These are phyloP conservation scores for Suillus plorans DNA, from an alignment of 768 basidiomycete genomes.

Conservation along the genomic window DNA sequence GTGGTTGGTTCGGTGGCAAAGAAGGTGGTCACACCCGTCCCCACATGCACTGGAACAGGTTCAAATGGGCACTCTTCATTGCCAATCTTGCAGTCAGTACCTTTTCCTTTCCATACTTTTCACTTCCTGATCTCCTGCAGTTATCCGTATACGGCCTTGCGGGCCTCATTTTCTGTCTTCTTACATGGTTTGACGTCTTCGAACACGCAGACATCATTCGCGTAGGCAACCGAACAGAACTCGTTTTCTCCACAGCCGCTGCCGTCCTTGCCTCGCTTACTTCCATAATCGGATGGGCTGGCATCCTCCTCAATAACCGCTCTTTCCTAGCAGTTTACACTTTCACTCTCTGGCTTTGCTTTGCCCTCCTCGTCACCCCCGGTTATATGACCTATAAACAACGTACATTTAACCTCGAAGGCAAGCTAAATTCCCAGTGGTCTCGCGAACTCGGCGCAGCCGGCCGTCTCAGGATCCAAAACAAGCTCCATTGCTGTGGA, in stretches of 20 bases:
- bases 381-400: conserved; percentile 80
- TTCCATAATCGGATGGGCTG: conserved; percentile 73
- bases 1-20: conserved; percentile 41
- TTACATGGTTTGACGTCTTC: conserved; percentile 80
- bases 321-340: conserved; percentile 76
- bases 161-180: conserved; percentile 62
- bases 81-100: conserved; percentile 24
- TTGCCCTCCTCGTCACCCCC: conserved; percentile 68
- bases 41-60: conserved; percentile 71
- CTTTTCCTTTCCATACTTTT: not conserved
- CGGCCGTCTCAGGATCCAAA: conserved; percentile 69
- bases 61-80: conserved; percentile 79
- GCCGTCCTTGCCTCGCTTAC: conserved; percentile 60
- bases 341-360: conserved; percentile 70
- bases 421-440: conserved; percentile 80
- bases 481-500: conserved; percentile 76
- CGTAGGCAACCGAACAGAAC: conserved; percentile 65
- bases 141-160: conserved; percentile 61
- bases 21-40: conserved; percentile 38
- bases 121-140: conserved; percentile 25
- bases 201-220: conserved; percentile 67
- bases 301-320: conserved; percentile 82
- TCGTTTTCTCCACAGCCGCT: conserved; percentile 70
- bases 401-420: conserved; percentile 75
- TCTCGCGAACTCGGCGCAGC: conserved; percentile 55